These are phyloP conservation scores for Metroxylon sagu DNA, from an alignment of 176 grass and related monocot genomes.

Conservation along the genomic window DNA sequence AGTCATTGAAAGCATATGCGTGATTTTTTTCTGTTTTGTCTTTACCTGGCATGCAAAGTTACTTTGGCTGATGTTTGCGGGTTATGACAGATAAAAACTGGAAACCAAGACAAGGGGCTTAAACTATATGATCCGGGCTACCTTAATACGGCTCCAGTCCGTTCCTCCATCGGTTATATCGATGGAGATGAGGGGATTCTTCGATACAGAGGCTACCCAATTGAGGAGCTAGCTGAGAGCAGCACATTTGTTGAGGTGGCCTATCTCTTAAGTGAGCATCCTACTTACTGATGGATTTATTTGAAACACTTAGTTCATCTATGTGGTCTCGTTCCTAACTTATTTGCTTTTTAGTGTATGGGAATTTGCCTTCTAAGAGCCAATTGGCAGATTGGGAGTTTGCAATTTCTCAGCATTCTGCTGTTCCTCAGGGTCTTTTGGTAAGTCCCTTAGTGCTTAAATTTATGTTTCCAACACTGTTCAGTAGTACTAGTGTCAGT, in stretches of 20 bases:
- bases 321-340: constrained; percentile 1
- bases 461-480: too few relatives aligned
- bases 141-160: constrained; percentile 84
- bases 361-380: constrained; percentile 66
- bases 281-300: background rate
- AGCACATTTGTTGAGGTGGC: constrained; percentile 87
- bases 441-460: constrained; percentile 21
- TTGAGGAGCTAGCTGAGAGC: constrained; percentile 87
- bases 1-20: too few relatives aligned
- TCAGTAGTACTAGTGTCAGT: too few relatives aligned
- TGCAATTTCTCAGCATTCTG: constrained; percentile 87
- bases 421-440: constrained; percentile 85
- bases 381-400: constrained; percentile 83
- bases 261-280: constrained; percentile 78
- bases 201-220: constrained; percentile 95
- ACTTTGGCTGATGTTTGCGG: too few relatives aligned
- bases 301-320: background rate
- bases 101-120: constrained; percentile 81
- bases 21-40: too few relatives aligned
- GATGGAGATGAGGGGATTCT: constrained; percentile 97
- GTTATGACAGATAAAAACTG: constrained; percentile 55
- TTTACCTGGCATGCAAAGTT: too few relatives aligned
- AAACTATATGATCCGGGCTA: constrained; percentile 95
- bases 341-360: constrained; percentile 49
- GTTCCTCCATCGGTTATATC: constrained; percentile 78